Evolutionary conservation across 352 stramenopile species (phyloP), one percentile per base, ranked within the genome.

Genomic region (Pythium insidiosum): DNA sequence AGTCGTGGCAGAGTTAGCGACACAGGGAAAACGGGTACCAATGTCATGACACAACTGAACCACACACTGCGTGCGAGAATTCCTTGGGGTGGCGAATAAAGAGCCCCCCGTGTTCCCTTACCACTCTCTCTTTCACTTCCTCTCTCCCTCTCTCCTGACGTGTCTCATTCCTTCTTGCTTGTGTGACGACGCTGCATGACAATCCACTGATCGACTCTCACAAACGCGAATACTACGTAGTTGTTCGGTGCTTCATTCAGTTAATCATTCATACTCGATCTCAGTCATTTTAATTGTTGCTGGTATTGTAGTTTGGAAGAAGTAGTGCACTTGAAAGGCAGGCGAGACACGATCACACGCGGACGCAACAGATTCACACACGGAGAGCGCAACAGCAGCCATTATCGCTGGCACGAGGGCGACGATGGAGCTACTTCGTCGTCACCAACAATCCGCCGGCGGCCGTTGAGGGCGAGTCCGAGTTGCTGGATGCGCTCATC

Each of bases 401-500:
- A n/a, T n/a, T n/a, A n/a, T n/a, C n/a, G n/a, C n/a, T n/a, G n/a
- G n/a, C 30, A 19, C 30, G 30, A 36, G 12, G 5, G 30, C n/a
- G 30, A n/a, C 9, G 15, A 13, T 41, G 11, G 19, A 4, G 25
- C 38, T 23, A 18, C 15, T 6, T 30, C 24, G 39, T 47, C 21
- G 16, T 28, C 43, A 4, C 43, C 39, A 9, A 48, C 11, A 35
- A 76, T 53, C 38, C 77, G 66, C 9, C 58, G 51, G 30, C 65
- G 71, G 10, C 62, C 64, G 13, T 53, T 54, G 2, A 84, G 38
- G 20, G 71, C 71, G 33, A 75, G 62, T 38, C 83, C 60, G 45
- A 87, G 63, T 24, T 80, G 66, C 19, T 59, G 35, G 19, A 84
- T 64, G 19, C 63, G 73, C 37, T 68, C 55, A 25, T 70, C 61